phyloP scores from a whole-genome alignment of 306 rosid species.

The Astragalus glycyphyllos region DNA sequence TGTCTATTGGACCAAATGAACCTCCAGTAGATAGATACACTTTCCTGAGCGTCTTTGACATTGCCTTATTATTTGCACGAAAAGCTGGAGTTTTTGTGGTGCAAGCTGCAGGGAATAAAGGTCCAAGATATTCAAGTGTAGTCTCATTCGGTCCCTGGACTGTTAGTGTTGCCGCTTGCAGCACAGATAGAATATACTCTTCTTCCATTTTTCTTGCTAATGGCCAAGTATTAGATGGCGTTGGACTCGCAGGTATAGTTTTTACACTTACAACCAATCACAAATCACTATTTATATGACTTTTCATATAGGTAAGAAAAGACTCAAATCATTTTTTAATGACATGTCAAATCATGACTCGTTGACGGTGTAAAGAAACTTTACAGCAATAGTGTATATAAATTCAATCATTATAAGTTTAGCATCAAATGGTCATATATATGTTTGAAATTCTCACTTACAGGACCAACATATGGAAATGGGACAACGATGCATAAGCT shows the following conservation, averaged over 20 bases:
- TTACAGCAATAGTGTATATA: no score
- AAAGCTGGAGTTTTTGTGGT: conserved; percentile 85
- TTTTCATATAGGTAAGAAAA: no score
- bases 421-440: no score
- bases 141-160: conserved; percentile 88
- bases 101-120: conserved; percentile 84
- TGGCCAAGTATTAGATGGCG: conserved; percentile 57
- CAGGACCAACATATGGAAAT: conserved; percentile 69
- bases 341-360: no score
- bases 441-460: conserved; percentile 3
- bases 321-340: no score
- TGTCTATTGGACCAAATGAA: conserved; percentile 82
- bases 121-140: conserved; percentile 70
- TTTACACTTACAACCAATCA: no score
- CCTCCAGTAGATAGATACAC: conserved; percentile 63
- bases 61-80: conserved; percentile 64
- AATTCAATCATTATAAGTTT: no score
- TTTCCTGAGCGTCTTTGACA: conserved; percentile 64
- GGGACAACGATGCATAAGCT: conserved; percentile 57
- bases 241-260: conserved; percentile 62
- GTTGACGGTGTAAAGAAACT: no score
- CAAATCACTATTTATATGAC: no score
- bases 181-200: conserved; percentile 67
- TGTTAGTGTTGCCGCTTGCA: conserved; percentile 65
- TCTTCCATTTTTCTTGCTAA: conserved; percentile 68